Evolutionary conservation across 1,284 basidiomycete species (phyloP).

Genomic region (Bondarzewia mesenterica): DNA sequence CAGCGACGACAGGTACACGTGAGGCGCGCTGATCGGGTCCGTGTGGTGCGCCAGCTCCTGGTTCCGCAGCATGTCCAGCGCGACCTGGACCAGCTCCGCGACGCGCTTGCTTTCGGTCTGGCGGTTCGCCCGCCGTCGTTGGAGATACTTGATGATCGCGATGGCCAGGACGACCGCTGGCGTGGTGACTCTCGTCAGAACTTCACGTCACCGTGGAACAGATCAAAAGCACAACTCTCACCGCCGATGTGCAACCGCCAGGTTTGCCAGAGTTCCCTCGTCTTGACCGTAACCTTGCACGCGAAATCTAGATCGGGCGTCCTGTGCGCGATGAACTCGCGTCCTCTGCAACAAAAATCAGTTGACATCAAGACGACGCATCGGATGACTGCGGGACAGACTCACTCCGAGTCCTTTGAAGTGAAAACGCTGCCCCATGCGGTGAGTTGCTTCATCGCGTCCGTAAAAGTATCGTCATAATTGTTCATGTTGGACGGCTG

Average conservation of each 20-base stretch:
- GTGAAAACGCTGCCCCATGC: constrained; percentile 77
- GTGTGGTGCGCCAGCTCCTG: constrained; percentile 82
- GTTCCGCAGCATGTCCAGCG: constrained; percentile 76
- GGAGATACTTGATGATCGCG: constrained; percentile 17
- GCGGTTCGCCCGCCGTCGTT: constrained; percentile 39
- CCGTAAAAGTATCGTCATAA: constrained; percentile 68
- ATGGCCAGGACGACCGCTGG: constrained; percentile 20
- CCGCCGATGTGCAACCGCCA: constrained; percentile 67
- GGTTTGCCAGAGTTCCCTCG: constrained; percentile 56
- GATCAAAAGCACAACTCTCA: constrained; percentile 31
- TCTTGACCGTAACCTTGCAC: constrained; percentile 67
- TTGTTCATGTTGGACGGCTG: constrained; percentile 45
- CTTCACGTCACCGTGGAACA: no score
- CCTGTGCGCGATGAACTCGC: constrained; percentile 72
- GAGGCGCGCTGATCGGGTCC: constrained; percentile 73
- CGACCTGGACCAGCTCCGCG: constrained; percentile 71
- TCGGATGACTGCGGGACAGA: constrained; percentile 15
- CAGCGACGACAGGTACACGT: constrained; percentile 79
- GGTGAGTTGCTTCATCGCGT: constrained; percentile 77
- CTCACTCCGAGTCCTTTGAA: constrained; percentile 65
- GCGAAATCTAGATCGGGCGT: constrained; percentile 63
- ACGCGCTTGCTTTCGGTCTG: constrained; percentile 65
- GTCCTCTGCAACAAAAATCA: constrained; percentile 40
- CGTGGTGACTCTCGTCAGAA: no score
- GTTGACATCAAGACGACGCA: constrained; percentile 4